Evolutionary conservation across 2,329 filamentous ascomycete genomes (phyloP).

Genomic region (Alternaria triticina): DNA sequence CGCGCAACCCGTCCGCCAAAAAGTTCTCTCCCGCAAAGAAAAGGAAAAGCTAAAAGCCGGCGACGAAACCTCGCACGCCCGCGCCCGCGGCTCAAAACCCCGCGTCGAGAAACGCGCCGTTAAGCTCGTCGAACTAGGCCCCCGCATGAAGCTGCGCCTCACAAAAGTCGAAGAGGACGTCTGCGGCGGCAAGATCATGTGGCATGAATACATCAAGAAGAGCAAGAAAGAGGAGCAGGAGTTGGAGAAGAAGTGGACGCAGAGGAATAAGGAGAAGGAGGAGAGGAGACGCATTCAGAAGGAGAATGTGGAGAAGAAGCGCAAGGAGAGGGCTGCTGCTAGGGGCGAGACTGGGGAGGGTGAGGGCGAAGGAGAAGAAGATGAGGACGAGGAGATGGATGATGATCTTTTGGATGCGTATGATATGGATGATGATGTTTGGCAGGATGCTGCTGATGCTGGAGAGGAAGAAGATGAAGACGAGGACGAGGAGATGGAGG

Average conservation of each 20-base stretch:
- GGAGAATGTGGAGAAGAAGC: constrained; percentile 89
- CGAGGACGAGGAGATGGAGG: constrained; percentile 56
- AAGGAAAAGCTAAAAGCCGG: constrained; percentile 52
- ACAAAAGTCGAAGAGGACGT: constrained; percentile 97
- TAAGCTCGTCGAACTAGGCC: constrained; percentile 90
- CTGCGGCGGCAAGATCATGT: constrained; percentile 90
- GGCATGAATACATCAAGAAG: constrained; percentile 96
- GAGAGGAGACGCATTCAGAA: constrained; percentile 80
- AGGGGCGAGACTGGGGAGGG: constrained; percentile 50
- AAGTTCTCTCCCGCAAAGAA: constrained; percentile 64
- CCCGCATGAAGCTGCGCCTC: constrained; percentile 84
- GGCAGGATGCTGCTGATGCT: constrained; percentile 60
- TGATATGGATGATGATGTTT: constrained; percentile 58
- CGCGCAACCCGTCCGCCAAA: constrained; percentile 64
- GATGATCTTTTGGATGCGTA: constrained; percentile 55
- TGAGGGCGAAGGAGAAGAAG: constrained; percentile 55
- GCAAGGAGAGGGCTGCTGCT: constrained; percentile 59
- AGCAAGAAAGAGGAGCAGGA: constrained; percentile 76
- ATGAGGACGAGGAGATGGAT: constrained; percentile 57
- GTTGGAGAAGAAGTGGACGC: constrained; percentile 83
- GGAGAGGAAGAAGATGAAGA: constrained; percentile 55
- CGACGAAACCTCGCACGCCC: constrained; percentile 46
- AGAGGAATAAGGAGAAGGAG: constrained; percentile 80
- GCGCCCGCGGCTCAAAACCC: constrained; percentile 46
- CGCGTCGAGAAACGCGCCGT: constrained; percentile 84